phyloP scores from a whole-genome alignment of 1,284 basidiomycete genomes.

The Neotropicomus parvogracilis region DNA sequence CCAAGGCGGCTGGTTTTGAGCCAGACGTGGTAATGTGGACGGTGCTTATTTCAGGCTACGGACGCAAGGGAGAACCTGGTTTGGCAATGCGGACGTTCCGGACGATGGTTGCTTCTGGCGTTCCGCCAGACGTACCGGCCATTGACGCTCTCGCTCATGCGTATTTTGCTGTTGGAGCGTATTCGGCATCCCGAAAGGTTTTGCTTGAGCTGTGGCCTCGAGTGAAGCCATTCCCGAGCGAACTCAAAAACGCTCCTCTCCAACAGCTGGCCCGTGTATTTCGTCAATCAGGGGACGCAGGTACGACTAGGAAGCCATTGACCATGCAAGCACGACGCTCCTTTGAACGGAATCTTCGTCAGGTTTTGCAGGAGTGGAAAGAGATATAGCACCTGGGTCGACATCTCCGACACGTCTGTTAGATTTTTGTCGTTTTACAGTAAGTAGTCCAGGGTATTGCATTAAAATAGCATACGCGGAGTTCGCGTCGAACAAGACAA shows the following conservation, averaged over 20 bases:
- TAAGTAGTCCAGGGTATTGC: neutral
- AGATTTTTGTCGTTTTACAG: too few species aligned
- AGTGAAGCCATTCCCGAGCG: conserved; percentile 57
- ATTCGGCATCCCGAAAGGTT: conserved; percentile 46
- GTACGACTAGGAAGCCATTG: conserved; percentile 13
- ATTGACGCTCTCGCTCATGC: conserved; percentile 68
- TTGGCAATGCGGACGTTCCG: conserved; percentile 54
- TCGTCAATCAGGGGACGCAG: conserved; percentile 25
- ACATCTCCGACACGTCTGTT: neutral
- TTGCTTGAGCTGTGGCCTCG: conserved; percentile 62
- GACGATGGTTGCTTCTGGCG: conserved; percentile 55
- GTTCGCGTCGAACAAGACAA: too few species aligned
- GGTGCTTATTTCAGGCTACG: conserved; percentile 65
- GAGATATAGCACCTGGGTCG: conserved; percentile 4
- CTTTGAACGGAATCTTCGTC: conserved; percentile 32
- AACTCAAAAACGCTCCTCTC: conserved; percentile 41
- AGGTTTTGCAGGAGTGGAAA: conserved; percentile 24
- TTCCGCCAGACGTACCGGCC: conserved; percentile 63
- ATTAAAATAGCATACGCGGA: conserved; percentile 7
- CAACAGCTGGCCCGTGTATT: conserved; percentile 44
- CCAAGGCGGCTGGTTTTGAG: conserved; percentile 45
- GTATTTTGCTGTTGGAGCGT: conserved; percentile 55
- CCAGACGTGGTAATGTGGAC: conserved; percentile 68
- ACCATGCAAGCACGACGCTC: conserved; percentile 29
- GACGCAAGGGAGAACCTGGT: conserved; percentile 51